These are phyloP conservation scores for Termitomyces sp. DNA, from an alignment of 768 basidiomycete species.

Conservation along the genomic window DNA sequence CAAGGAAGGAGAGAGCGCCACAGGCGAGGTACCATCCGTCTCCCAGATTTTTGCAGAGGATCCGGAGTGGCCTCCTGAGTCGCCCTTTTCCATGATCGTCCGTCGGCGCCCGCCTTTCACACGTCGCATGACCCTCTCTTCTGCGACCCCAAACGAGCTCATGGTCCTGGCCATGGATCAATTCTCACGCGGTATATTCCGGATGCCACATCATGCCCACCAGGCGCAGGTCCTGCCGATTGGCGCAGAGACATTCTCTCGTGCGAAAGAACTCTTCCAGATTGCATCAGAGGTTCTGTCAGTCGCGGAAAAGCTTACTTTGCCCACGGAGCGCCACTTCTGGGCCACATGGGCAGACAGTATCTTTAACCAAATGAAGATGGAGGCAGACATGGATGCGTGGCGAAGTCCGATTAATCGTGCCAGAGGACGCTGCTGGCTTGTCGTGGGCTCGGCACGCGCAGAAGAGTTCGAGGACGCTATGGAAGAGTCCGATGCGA, in stretches of 20 bases:
- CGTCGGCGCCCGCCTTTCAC: slow-evolving; percentile 45
- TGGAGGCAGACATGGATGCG: slow-evolving; percentile 49
- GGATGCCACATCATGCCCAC: slow-evolving; percentile 52
- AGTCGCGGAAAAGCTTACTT: slow-evolving; percentile 50
- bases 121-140: slow-evolving; percentile 38
- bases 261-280: slow-evolving; percentile 55
- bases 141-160: slow-evolving; percentile 42
- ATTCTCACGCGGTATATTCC: slow-evolving; percentile 63
- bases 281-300: slow-evolving; percentile 58
- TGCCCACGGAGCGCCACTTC: slow-evolving; percentile 37
- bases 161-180: slow-evolving; percentile 63
- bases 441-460: slow-evolving; percentile 49
- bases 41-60: slow-evolving; percentile 27
- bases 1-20: not conserved
- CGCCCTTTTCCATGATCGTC: slow-evolving; percentile 46
- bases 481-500: slow-evolving; percentile 37
- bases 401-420: slow-evolving; percentile 42
- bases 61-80: slow-evolving; percentile 45
- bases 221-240: slow-evolving; percentile 8
- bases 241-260: slow-evolving; percentile 37
- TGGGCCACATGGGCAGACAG: slow-evolving; percentile 62
- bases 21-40: not conserved
- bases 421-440: slow-evolving; percentile 49
- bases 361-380: slow-evolving; percentile 58
- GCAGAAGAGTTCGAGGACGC: slow-evolving; percentile 52